These are phyloP conservation scores for Aspergillus quadricinctus DNA, from an alignment of 2,329 filamentous ascomycete genomes.

Conservation along the genomic window DNA sequence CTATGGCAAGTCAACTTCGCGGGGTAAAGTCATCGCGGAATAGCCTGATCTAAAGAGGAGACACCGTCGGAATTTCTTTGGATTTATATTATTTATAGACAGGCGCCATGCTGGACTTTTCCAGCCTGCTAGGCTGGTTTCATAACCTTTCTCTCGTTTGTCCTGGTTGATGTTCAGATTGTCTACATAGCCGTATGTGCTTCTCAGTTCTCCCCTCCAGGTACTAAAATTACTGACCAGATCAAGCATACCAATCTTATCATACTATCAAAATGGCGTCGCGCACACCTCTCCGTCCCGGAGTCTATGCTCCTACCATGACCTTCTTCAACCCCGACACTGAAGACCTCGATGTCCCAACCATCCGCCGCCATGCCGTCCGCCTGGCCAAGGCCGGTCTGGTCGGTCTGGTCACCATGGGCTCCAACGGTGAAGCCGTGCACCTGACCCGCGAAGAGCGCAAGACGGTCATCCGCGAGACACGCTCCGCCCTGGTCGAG, in stretches of 20 bases:
- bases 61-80: not conserved
- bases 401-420: slow-evolving; percentile 78
- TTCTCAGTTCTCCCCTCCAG: not conserved
- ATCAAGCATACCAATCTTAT: not conserved
- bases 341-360: slow-evolving; percentile 76
- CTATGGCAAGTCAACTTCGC: not conserved
- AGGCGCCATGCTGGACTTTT: not conserved
- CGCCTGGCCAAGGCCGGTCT: slow-evolving; percentile 73
- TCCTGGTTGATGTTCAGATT: not conserved
- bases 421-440: slow-evolving; percentile 85
- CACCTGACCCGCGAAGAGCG: slow-evolving; percentile 79
- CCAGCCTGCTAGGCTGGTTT: not conserved
- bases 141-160: not conserved
- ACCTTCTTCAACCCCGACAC: slow-evolving; percentile 83
- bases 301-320: slow-evolving; percentile 85
- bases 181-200: not conserved
- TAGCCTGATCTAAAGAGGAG: not conserved
- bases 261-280: slow-evolving; percentile 21
- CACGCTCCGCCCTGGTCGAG: slow-evolving; percentile 74
- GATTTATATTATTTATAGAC: not conserved
- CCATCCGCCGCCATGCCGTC: slow-evolving; percentile 75
- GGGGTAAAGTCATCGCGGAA: not conserved
- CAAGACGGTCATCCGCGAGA: slow-evolving; percentile 67
- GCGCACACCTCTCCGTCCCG: slow-evolving; percentile 64
- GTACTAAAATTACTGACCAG: not conserved